A percentile compares a stretch with the other conserved stretches of the same genome.
Conservation (phyloP, 768 basidiomycete genomes). For the Clathrus columnatus region DNA sequence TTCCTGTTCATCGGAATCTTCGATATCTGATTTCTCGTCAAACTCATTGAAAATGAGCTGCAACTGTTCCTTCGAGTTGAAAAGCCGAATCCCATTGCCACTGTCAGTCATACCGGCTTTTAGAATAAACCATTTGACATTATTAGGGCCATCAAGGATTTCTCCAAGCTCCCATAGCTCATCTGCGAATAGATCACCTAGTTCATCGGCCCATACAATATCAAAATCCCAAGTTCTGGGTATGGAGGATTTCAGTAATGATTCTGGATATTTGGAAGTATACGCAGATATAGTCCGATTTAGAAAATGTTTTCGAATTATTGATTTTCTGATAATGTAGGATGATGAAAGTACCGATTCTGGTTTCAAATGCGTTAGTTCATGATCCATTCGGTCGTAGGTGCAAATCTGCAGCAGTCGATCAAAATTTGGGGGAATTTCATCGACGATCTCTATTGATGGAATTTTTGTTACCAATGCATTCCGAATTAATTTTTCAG, state of each 20-base stretch:
- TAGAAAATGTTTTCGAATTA: slow-evolving; percentile 92
- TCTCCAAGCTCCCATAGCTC: slow-evolving; percentile 83
- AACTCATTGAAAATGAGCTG: slow-evolving; percentile 73
- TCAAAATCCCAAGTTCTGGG: slow-evolving; percentile 82
- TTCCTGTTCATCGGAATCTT: slow-evolving; percentile 35
- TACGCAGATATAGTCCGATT: slow-evolving; percentile 66
- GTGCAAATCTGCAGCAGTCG: slow-evolving; percentile 73
- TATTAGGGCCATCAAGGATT: slow-evolving; percentile 38
- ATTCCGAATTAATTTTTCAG: slow-evolving; percentile 36
- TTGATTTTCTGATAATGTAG: slow-evolving; percentile 83
- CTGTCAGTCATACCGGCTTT: slow-evolving; percentile 98
- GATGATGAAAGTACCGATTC: slow-evolving; percentile 59
- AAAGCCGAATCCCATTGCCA: slow-evolving; percentile 89
- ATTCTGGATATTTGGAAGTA: slow-evolving; percentile 57
- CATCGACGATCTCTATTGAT: slow-evolving; percentile 21
- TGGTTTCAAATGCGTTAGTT: slow-evolving; percentile 47
- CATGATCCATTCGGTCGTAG: slow-evolving; percentile 81
- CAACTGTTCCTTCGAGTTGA: slow-evolving; percentile 67
- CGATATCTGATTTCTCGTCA: slow-evolving; percentile 48
- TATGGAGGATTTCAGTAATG: slow-evolving; percentile 43
- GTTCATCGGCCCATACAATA: slow-evolving; percentile 83
- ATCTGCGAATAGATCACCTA: slow-evolving; percentile 89
- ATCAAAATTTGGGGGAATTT: background rate
- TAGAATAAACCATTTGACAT: slow-evolving; percentile 74
- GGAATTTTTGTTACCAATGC: slow-evolving; percentile 30